Base-by-base conservation (phyloP, 2,329 filamentous ascomycete genomes). In the Trichoderma lentiforme region DNA sequence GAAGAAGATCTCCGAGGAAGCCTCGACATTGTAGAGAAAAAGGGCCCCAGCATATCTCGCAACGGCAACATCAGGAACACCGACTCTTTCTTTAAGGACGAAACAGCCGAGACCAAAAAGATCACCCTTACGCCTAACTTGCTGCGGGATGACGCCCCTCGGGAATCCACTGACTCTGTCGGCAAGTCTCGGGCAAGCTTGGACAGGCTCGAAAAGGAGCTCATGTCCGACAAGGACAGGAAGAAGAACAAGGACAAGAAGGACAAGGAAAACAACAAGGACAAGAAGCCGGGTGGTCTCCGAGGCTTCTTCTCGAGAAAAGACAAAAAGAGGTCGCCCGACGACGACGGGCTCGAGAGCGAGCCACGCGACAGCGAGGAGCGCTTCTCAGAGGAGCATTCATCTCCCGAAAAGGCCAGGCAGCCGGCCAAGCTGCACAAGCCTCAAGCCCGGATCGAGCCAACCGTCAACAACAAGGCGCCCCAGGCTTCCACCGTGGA, bases 51-150 rank as follows among this genome's bases (percentile, higher is more conserved):
- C 79, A 89, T 91, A 79, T 94, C 93, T 43, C 90, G 92, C 74
- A 97, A 97, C 76, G 94, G 94, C 56, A 95, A 93, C 26, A 88
- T 97, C 58, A 89, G 95, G 74, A 97, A 97, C 79, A 95, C 94
- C 5, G 95, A 98, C 82, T 97, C 95, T 1, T 98, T 98, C 85
- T 98, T 98, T 86, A 97, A 94, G 81, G 96, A 98, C 78, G 95
- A 99, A 78, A 94, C 90, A 36, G 92, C 94, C 47, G 96, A 98
- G 81, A 98, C 96, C 3, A 94, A 97, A 82, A 98, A 98, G 84
- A 98, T 99, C 76, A 97, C 95, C 0, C 88, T 99, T 58, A 99
- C 96, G 4, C 96, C 96, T 1, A 97, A 97, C 76, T 83, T 99
- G 68, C 84, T 98, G 53, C 91, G 95, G 56, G 95, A 98, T 75